Percentiles rank a stretch among this genome's conserved stretches.
Conservation (phyloP, 495 filamentous ascomycete species). For the Penicillium verhagenii region DNA sequence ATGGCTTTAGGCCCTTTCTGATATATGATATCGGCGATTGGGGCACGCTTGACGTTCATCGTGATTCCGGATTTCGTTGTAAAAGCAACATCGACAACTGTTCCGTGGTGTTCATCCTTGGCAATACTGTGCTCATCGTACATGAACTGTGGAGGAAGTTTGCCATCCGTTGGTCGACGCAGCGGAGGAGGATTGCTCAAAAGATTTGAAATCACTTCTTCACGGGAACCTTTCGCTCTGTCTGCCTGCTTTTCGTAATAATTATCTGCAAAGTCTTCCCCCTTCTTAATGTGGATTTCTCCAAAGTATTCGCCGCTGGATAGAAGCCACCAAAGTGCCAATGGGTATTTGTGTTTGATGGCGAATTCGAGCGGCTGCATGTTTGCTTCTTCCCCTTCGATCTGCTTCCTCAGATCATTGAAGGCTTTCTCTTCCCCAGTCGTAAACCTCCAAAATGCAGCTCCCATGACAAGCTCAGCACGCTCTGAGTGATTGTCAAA, state of each 20-base stretch:
- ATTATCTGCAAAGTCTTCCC: no score
- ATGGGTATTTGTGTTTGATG: slow-evolving; percentile 2
- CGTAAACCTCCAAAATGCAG: background rate
- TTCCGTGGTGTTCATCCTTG: background rate
- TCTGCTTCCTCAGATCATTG: background rate
- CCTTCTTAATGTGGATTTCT: slow-evolving; percentile 11
- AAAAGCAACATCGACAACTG: slow-evolving; percentile 1
- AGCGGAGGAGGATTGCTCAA: background rate
- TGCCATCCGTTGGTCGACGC: background rate
- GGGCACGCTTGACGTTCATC: background rate
- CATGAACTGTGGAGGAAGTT: background rate
- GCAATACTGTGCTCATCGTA: background rate
- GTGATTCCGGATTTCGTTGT: background rate
- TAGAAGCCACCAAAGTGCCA: slow-evolving; percentile 19
- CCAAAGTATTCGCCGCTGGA: slow-evolving; percentile 11
- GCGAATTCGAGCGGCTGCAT: slow-evolving; percentile 7
- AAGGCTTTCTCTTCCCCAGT: background rate
- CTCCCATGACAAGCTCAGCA: background rate
- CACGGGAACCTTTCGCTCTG: background rate
- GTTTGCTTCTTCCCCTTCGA: background rate
- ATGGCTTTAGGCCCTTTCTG: slow-evolving; percentile 9
- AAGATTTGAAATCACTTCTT: background rate
- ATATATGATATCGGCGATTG: slow-evolving; percentile 10
- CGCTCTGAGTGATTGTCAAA: background rate
- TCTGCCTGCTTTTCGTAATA: no score